Evolutionary conservation across 371 early-diverging fungal species (phyloP), one percentile per base, ranked within the genome.

Genomic region (Ordospora pajunii): DNA sequence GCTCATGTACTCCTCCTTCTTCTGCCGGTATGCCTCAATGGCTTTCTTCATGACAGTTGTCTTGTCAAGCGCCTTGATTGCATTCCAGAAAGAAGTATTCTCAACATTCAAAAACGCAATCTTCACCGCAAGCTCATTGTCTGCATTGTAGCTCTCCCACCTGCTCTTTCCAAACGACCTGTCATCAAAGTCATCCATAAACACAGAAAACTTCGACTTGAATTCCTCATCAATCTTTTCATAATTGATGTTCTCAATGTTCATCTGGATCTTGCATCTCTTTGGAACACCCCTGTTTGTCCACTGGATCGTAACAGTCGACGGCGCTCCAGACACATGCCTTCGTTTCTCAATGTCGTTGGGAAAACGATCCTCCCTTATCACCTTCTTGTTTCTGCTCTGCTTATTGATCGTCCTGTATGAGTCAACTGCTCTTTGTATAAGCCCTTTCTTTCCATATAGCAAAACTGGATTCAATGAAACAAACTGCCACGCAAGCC

Each of bases 371-470:
- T 91, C 91, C 79, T 91, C 88, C 54, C 91, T 86, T 8, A 90
- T 88, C 0, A 91, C 89, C 25, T 92, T 87, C 48, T 92, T 86
- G 21, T 89, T 90, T 63, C 91, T 87, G 81, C 89, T 87, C 49
- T 89, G 89, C 11, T 90, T 90, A 75, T 89, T 89, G 9, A 90
- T 88, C 70, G 92, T 90, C 62, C 94, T 88, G 78, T 90, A 95
- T 42, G 89, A 90, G 81, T 95, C 94, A 0, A 95, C 95, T 1
- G 93, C 93, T 0, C 94, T 86, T 81, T 95, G 95, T 62, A 95
- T 87, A 50, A 94, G 84, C 1, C 95, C 95, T 54, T 93, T 88
- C 54, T 91, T 90, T 7, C 90, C 92, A 50, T 89, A 87, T 42
- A 93, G 87, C 50, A 90, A 87, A 25, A 87, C 87, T 22, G 87